phyloP scores from a whole-genome alignment of 345 rosid species.

The Aquilaria sinensis region DNA sequence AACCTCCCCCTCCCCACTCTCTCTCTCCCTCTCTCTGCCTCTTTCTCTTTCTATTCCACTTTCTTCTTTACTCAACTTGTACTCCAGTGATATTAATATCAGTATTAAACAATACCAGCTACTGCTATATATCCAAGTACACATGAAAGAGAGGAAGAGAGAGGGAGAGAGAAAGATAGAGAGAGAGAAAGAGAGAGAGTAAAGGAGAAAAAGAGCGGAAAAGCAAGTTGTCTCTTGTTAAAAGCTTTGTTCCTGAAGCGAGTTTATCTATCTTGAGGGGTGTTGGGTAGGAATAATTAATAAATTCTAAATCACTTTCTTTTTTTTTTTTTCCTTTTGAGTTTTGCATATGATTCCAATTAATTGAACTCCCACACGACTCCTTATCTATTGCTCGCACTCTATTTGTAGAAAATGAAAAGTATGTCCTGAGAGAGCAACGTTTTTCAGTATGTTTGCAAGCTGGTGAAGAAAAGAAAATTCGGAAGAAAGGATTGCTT shows the following conservation, averaged over 20 bases:
- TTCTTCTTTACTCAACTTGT: slow-evolving; percentile 18
- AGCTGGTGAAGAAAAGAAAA: not conserved
- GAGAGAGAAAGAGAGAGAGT: slow-evolving; percentile 5
- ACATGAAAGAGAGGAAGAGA: slow-evolving; percentile 10
- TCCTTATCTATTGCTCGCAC: slow-evolving; percentile 8
- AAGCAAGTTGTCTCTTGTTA: slow-evolving; percentile 37
- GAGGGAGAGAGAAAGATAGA: slow-evolving; percentile 10
- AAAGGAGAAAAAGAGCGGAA: slow-evolving; percentile 16
- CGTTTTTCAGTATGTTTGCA: not conserved
- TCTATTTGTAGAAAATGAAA: slow-evolving; percentile 24
- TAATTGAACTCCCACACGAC: not conserved
- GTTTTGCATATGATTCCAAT: slow-evolving; percentile 17
- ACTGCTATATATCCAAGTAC: not conserved
- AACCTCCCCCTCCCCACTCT: slow-evolving; percentile 4
- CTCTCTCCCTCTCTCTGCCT: not conserved
- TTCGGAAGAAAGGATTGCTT: slow-evolving; percentile 37
- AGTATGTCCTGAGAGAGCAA: not conserved
- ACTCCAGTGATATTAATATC: slow-evolving; percentile 8
- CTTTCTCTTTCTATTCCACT: not conserved
- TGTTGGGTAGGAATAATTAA: slow-evolving; percentile 36
- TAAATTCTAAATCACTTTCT: slow-evolving; percentile 44
- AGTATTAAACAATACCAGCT: slow-evolving; percentile 25
- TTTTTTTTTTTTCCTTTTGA: slow-evolving; percentile 11
- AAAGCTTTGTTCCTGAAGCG: slow-evolving; percentile 30
- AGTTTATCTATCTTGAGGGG: slow-evolving; percentile 38